Base-by-base conservation (phyloP, 148 eudicot species). In the Fagopyrum esculentum region DNA sequence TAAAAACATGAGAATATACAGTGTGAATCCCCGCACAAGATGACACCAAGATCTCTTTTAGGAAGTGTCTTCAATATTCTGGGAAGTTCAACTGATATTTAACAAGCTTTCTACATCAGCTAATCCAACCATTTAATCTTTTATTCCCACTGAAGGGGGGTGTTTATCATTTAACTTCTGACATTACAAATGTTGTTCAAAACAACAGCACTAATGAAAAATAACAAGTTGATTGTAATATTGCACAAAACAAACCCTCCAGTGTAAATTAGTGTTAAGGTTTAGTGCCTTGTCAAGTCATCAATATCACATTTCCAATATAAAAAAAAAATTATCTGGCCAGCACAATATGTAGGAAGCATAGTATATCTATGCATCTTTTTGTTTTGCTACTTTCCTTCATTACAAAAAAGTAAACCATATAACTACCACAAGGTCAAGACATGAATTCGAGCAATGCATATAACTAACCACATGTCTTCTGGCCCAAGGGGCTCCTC, bases 401-500 rank as follows among this genome's bases (percentile, higher is more conserved):
- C 9, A 8, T 8, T 13, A 61, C 9, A 9, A 6, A 61, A 61
- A 61, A 2, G 29, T 10, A 43, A 16, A 10, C 17, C 60, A 12
- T 13, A 55, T 60, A 60, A 66, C 17, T 66, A 66, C 19, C 13
- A 66, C 19, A 66, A 66, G 45, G 17, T 35, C 16, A 10, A 49
- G 52, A 49, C 12, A 49, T 10, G 12, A 49, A 49, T 2, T 7
- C 12, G 6, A 66, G 43, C 16, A 59, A 59, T 59, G 64, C 85
- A 83, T 80, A 74, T 87, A 74, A 90, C 96, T 88, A 57, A 94
- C 98, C 98, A 94, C 98, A 94, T 94, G 80, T 90, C 93, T 52
- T 91, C 91, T 13, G 91, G 95, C 77, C 91, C 98, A 73, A 91
- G 89, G 75, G 97, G 97, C 82, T 94, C 98, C 84, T 91, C 98